Evolutionary conservation across 129 eudicot genomes (phyloP).

Genomic region (Calendula officinalis): DNA sequence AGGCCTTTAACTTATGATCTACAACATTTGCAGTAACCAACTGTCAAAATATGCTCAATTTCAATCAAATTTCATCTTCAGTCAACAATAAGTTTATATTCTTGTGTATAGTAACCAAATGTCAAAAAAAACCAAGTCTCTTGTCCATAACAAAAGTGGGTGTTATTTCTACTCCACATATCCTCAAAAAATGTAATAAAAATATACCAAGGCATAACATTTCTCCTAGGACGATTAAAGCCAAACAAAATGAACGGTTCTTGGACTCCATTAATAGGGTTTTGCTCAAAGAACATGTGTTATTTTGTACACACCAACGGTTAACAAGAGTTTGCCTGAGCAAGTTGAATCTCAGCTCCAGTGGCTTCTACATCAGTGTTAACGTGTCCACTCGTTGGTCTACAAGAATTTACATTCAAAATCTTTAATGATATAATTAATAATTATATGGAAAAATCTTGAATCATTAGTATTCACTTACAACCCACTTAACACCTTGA

Average conservation of each 20-base stretch:
- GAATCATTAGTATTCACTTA: conserved; percentile 29
- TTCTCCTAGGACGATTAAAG: not conserved
- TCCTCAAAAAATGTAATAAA: not conserved
- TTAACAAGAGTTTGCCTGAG: conserved; percentile 11
- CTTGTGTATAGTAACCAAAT: not conserved
- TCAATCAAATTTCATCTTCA: not conserved
- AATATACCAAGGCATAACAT: not conserved
- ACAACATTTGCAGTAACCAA: not conserved
- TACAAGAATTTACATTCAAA: conserved; percentile 29
- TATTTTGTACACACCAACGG: not conserved
- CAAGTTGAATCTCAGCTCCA: conserved; percentile 16
- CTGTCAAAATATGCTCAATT: not conserved
- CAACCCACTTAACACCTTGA: conserved; percentile 59
- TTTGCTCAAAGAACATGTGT: conserved; percentile 9
- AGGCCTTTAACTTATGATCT: not conserved
- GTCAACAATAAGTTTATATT: not conserved
- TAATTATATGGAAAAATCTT: not conserved
- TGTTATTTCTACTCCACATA: not conserved
- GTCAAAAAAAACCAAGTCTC: not conserved
- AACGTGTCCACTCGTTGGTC: conserved; percentile 64
- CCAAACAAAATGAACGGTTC: conserved; percentile 2
- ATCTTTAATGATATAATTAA: not conserved
- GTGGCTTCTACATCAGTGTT: conserved; percentile 23
- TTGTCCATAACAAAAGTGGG: not conserved
- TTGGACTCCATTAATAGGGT: conserved; percentile 1